phyloP scores from a whole-genome alignment of 2,329 filamentous ascomycete genomes.

The Acephala macrosclerotiorum region DNA sequence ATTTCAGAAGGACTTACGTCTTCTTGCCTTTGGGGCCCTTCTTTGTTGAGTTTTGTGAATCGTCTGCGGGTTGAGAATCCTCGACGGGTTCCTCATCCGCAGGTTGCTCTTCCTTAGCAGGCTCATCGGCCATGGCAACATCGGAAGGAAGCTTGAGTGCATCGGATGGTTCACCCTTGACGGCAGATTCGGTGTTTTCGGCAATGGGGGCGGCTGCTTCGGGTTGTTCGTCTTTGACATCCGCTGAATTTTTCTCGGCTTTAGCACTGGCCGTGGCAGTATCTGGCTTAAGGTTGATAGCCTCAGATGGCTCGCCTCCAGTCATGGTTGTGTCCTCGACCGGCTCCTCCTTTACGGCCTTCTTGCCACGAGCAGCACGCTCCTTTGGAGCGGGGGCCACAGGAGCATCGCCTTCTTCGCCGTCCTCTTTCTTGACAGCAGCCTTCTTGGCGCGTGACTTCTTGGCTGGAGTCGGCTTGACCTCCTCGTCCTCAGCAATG shows the following conservation, averaged over 20 bases:
- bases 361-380: slow-evolving; percentile 31
- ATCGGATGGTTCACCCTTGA: not conserved
- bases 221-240: too few relatives aligned
- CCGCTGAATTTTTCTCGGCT: too few relatives aligned
- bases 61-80: not conserved
- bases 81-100: slow-evolving; percentile 13
- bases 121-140: not conserved
- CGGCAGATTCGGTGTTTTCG: not conserved
- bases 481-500: slow-evolving; percentile 38
- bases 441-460: slow-evolving; percentile 39
- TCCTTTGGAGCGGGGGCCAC: slow-evolving; percentile 11
- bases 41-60: not conserved
- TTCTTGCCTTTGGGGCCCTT: slow-evolving; percentile 21
- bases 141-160: not conserved
- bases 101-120: slow-evolving; percentile 6
- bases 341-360: slow-evolving; percentile 27
- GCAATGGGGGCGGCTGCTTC: slow-evolving; percentile 14
- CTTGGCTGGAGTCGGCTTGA: slow-evolving; percentile 33
- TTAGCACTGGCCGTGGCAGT: too few relatives aligned
- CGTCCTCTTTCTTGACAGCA: slow-evolving; percentile 37
- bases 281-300: too few relatives aligned
- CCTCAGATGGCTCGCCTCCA: slow-evolving; percentile 14
- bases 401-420: slow-evolving; percentile 8
- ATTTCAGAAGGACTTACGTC: slow-evolving; percentile 8
- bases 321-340: slow-evolving; percentile 12